These are phyloP conservation scores for Rugosomyces carneus DNA, from an alignment of 1,284 basidiomycete genomes.

Conservation along the genomic window DNA sequence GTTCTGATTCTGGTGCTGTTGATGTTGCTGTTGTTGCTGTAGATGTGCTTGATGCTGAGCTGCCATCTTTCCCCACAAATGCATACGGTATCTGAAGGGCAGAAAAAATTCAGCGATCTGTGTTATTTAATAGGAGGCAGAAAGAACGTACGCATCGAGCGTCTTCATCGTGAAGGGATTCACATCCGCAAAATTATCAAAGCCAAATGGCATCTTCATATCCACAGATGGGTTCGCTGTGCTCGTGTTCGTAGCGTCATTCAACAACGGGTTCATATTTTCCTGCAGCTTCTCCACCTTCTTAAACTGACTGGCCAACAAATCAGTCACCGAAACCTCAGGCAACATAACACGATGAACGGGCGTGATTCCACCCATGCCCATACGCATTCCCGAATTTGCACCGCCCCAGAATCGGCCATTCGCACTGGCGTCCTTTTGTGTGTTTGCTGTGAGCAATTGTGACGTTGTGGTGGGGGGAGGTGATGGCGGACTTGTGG, in stretches of 20 bases:
- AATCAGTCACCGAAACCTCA: conserved; percentile 25
- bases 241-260: conserved; percentile 27
- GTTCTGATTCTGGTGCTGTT: too few relatives aligned
- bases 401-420: conserved; percentile 72
- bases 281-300: conserved; percentile 42
- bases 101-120: too few relatives aligned
- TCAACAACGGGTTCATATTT: conserved; percentile 79
- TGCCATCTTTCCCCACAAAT: too few relatives aligned
- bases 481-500: conserved; percentile 19
- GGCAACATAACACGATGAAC: conserved; percentile 84
- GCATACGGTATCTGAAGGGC: too few relatives aligned
- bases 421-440: conserved; percentile 69
- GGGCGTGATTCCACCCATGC: conserved; percentile 68
- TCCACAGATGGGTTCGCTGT: conserved; percentile 22
- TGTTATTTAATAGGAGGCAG: too few relatives aligned
- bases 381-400: conserved; percentile 24
- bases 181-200: conserved; percentile 67
- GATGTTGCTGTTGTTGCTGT: conserved; percentile 28
- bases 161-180: conserved; percentile 81
- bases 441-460: conserved; percentile 67
- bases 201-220: conserved; percentile 28
- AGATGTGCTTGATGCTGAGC: too few relatives aligned
- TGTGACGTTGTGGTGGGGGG: conserved; percentile 18
- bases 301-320: conserved; percentile 3
- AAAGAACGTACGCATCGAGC: too few relatives aligned